phyloP scores from a whole-genome alignment of 805 yeast genomes.

The Zygoascus biomembranicola region DNA sequence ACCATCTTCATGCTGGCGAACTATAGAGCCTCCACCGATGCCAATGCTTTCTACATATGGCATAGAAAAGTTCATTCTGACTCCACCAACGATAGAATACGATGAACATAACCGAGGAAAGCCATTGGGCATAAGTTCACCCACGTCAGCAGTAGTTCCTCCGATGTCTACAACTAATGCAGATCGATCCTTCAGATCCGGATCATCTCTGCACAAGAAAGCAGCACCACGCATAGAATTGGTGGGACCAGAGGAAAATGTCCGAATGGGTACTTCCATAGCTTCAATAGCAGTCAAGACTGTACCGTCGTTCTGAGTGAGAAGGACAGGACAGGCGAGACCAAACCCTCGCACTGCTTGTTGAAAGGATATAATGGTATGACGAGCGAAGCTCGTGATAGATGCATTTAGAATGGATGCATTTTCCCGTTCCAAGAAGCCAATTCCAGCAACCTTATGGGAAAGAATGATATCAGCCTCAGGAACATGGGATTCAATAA shows the following conservation, averaged over 20 bases:
- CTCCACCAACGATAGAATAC: constrained; percentile 39
- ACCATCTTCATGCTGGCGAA: constrained; percentile 12
- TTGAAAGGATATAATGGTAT: constrained; percentile 34
- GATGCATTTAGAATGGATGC: constrained; percentile 39
- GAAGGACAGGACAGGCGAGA: constrained; percentile 32
- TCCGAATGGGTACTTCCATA: constrained; percentile 34
- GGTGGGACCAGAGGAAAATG: constrained; percentile 44
- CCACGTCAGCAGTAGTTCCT: constrained; percentile 46
- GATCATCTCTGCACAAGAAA: constrained; percentile 29
- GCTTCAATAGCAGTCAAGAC: constrained; percentile 36
- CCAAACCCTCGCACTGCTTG: constrained; percentile 32
- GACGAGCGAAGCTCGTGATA: constrained; percentile 32
- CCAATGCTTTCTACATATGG: constrained; percentile 45
- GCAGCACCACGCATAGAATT: constrained; percentile 31
- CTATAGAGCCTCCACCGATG: constrained; percentile 43
- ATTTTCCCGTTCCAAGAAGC: constrained; percentile 40
- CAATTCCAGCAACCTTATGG: constrained; percentile 36
- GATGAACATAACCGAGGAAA: constrained; percentile 42
- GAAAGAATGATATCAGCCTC: constrained; percentile 33
- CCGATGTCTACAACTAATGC: constrained; percentile 42
- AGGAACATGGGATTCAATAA: constrained; percentile 31
- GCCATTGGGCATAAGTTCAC: constrained; percentile 37
- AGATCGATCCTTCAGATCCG: constrained; percentile 17
- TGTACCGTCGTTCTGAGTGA: constrained; percentile 45
- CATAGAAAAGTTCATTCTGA: constrained; percentile 40